Evolutionary conservation across 2,329 filamentous ascomycete genomes (phyloP).

Genomic region (Monosporascus sp.): DNA sequence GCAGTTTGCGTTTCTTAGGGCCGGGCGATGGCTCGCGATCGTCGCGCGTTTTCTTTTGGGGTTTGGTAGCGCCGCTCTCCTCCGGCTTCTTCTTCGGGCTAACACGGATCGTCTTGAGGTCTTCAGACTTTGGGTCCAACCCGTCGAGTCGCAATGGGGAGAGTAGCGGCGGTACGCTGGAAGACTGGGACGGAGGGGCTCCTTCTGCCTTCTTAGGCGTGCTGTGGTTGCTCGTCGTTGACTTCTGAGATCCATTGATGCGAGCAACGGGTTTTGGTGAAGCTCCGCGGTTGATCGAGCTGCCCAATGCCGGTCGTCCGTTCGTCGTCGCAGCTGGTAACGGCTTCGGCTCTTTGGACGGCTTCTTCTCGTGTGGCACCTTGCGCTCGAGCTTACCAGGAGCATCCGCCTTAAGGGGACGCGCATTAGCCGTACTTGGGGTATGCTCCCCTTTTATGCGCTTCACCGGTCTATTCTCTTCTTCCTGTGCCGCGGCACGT

Average conservation of each 20-base stretch:
- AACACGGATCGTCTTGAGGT: constrained; percentile 17
- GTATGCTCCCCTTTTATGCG: constrained; percentile 37
- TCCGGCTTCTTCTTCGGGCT: constrained; percentile 30
- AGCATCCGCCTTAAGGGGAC: constrained; percentile 14
- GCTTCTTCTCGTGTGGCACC: constrained; percentile 14
- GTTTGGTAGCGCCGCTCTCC: constrained; percentile 22
- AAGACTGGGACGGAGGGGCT: constrained; percentile 28
- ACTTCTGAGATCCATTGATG: constrained; percentile 37
- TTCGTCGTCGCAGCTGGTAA: constrained; percentile 14
- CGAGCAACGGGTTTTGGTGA: constrained; percentile 36
- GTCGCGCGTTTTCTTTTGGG: constrained; percentile 24
- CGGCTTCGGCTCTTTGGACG: constrained; percentile 18
- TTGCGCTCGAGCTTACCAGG: constrained; percentile 19
- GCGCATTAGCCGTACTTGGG: constrained; percentile 14
- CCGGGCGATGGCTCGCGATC: constrained; percentile 22
- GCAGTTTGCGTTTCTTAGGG: constrained; percentile 34
- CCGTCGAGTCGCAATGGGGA: constrained; percentile 45
- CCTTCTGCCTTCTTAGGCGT: constrained; percentile 35
- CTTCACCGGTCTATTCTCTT: constrained; percentile 41
- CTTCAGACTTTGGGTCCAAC: constrained; percentile 34
- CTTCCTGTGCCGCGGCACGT: constrained; percentile 40
- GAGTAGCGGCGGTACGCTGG: constrained; percentile 44
- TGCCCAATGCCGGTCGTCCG: constrained; percentile 17
- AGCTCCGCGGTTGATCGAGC: constrained; percentile 16
- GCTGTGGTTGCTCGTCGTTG: constrained; percentile 27